Evolutionary conservation across 2,329 filamentous ascomycete species (phyloP).

Genomic region (Aquanectria penicillioides): DNA sequence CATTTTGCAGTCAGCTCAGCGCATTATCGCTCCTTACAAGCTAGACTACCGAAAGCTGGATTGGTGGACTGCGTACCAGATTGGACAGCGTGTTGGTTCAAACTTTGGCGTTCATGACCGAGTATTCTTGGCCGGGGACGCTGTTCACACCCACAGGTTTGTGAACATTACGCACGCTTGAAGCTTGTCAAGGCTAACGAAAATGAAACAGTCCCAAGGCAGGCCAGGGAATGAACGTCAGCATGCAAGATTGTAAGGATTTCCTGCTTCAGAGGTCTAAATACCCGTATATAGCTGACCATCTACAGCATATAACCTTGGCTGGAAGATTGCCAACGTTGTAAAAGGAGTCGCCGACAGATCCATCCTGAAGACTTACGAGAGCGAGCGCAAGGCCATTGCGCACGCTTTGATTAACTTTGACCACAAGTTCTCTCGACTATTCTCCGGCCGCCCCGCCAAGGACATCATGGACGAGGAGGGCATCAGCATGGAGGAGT

Average conservation of each 20-base stretch:
- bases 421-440: constrained; percentile 65
- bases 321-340: constrained; percentile 64
- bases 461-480: constrained; percentile 70
- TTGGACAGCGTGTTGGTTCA: constrained; percentile 64
- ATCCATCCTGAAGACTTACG: constrained; percentile 60
- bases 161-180: too few species aligned
- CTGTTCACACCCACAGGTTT: constrained; percentile 60
- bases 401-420: constrained; percentile 74
- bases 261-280: neutral
- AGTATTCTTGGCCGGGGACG: constrained; percentile 77
- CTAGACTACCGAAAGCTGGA: constrained; percentile 48
- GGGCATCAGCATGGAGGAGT: constrained; percentile 70
- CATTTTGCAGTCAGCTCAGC: constrained; percentile 55
- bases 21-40: constrained; percentile 64
- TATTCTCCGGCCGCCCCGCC: constrained; percentile 61
- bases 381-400: constrained; percentile 64
- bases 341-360: constrained; percentile 54
- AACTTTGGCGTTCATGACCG: constrained; percentile 28
- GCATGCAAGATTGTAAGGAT: constrained; percentile 68
- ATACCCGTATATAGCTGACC: neutral
- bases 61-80: constrained; percentile 59
- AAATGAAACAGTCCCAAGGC: constrained; percentile 70
- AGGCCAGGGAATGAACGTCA: constrained; percentile 78
- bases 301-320: constrained; percentile 55
- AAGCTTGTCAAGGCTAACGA: too few species aligned